A percentile compares a stretch with the other conserved stretches of the same genome.
Conservation (phyloP, 257 asterid genomes). For the Solanum corneliomulleri region DNA sequence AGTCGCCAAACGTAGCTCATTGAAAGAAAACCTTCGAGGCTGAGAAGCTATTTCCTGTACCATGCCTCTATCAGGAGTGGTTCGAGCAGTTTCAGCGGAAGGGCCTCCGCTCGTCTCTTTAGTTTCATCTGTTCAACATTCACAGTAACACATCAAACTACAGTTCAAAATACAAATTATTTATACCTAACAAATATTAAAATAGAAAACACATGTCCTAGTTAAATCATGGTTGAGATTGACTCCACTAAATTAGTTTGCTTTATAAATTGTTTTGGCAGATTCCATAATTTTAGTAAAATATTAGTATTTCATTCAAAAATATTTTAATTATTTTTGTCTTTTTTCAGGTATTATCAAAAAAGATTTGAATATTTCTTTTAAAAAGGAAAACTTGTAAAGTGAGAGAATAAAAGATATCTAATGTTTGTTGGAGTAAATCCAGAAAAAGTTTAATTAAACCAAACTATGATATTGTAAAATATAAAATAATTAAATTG, state of each 20-base stretch:
- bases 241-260: no score
- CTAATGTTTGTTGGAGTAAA: neutral
- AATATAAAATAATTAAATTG: no score
- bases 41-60: conserved; percentile 73
- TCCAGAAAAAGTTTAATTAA: neutral
- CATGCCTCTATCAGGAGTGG: conserved; percentile 47
- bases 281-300: neutral
- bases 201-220: neutral
- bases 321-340: no score
- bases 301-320: neutral
- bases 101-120: conserved; percentile 46
- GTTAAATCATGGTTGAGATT: no score
- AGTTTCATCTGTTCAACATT: conserved; percentile 43
- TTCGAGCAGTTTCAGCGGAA: conserved; percentile 48
- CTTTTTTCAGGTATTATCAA: neutral
- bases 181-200: no score
- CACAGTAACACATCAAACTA: neutral
- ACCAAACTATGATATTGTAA: neutral
- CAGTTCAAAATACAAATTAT: no score
- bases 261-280: neutral
- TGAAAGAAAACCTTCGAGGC: conserved; percentile 57
- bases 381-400: no score
- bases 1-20: conserved; percentile 62
- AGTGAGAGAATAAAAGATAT: neutral
- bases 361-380: no score